A percentile compares a stretch with the other conserved stretches of the same genome.
Conservation (phyloP, 352 stramenopile genomes). For the Globisporangium polare region DNA sequence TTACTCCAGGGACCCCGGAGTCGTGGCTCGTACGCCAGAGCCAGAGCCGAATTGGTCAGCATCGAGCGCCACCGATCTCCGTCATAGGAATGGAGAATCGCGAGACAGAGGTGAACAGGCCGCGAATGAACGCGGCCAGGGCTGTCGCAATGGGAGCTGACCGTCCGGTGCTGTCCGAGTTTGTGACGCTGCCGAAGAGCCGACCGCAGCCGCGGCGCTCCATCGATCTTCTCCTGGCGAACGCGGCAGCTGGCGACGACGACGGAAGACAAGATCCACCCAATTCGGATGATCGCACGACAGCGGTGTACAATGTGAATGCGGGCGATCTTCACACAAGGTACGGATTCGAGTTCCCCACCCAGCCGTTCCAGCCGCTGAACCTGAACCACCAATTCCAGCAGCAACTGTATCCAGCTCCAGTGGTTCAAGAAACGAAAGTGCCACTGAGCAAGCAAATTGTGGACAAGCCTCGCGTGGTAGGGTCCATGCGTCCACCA, state of each 20-base stretch:
- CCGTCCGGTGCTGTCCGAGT: slow-evolving; percentile 20
- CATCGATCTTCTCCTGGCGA: slow-evolving; percentile 23
- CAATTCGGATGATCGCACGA: not conserved
- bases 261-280: not conserved
- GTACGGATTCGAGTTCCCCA: slow-evolving; percentile 15
- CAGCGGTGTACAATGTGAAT: not conserved
- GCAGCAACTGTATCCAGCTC: not conserved
- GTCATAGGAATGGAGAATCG: slow-evolving; percentile 3
- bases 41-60: not conserved
- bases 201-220: slow-evolving; percentile 34
- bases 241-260: not conserved
- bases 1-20: not conserved
- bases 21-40: not conserved
- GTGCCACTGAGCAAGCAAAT: not conserved
- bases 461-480: not conserved
- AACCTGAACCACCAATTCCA: not conserved
- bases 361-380: slow-evolving; percentile 9
- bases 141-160: too few relatives aligned
- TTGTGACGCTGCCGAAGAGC: slow-evolving; percentile 28
- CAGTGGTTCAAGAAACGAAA: not conserved
- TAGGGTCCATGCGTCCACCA: not conserved
- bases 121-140: not conserved
- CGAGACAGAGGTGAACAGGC: not conserved
- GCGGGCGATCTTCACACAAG: slow-evolving; percentile 5
- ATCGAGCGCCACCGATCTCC: slow-evolving; percentile 1